Percentiles rank a stretch among this genome's conserved stretches.
Conservation (phyloP, 1,139 yeast species). For the Kluyveromyces marxianus region DNA sequence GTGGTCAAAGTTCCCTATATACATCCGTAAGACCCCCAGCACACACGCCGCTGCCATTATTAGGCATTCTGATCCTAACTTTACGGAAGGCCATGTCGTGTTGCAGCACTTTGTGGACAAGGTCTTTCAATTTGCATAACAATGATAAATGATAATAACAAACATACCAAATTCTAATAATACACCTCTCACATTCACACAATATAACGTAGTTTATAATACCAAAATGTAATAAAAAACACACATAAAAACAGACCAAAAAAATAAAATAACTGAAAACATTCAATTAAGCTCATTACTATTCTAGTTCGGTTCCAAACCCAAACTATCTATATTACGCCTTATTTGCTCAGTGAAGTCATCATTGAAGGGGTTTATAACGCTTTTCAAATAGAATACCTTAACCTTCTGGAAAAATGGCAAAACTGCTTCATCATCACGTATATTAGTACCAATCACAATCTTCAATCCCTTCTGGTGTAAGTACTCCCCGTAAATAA, state of each 20-base stretch:
- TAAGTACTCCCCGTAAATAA: slow-evolving; percentile 25
- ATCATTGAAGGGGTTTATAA: slow-evolving; percentile 4
- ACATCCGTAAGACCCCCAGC: slow-evolving; percentile 55
- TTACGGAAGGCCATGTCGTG: slow-evolving; percentile 62
- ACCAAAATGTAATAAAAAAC: neutral
- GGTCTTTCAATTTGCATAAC: slow-evolving; percentile 21
- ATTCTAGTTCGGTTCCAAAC: neutral
- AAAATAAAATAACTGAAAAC: too few species aligned
- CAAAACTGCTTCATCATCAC: neutral
- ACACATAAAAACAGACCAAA: neutral
- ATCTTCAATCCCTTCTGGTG: slow-evolving; percentile 25
- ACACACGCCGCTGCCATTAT: slow-evolving; percentile 82
- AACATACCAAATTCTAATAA: too few species aligned
- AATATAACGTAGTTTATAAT: neutral
- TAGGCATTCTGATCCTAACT: slow-evolving; percentile 43
- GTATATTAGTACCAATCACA: slow-evolving; percentile 10
- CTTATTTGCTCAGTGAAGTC: slow-evolving; percentile 1
- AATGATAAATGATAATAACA: neutral
- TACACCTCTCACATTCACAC: neutral
- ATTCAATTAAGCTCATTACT: too few species aligned
- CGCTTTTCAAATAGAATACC: slow-evolving; percentile 1
- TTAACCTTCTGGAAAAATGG: slow-evolving; percentile 19
- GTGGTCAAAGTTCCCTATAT: slow-evolving; percentile 68
- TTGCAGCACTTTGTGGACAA: slow-evolving; percentile 55
- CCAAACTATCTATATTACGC: neutral